Evolutionary conservation across 2,329 filamentous ascomycete species (phyloP).

Genomic region (Ophiostoma tasmaniense): DNA sequence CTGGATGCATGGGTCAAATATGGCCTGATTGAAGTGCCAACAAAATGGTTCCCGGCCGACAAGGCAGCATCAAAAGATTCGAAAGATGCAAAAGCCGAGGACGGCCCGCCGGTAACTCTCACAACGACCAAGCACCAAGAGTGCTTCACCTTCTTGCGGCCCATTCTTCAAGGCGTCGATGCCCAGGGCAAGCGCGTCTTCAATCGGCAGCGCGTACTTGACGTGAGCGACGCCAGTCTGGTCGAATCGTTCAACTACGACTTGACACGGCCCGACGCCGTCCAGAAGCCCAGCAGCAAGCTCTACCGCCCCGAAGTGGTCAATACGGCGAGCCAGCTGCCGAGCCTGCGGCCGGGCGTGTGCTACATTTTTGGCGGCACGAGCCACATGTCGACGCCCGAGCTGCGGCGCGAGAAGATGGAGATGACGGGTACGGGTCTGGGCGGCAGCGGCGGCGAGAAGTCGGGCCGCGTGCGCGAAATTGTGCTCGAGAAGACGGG

Average conservation of each 20-base stretch:
- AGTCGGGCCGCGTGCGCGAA: slow-evolving; percentile 58
- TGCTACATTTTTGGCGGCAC: slow-evolving; percentile 60
- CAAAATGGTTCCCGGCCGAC: slow-evolving; percentile 43
- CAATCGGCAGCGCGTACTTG: slow-evolving; percentile 35
- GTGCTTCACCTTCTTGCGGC: slow-evolving; percentile 67
- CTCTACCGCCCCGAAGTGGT: slow-evolving; percentile 62
- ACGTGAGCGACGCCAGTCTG: slow-evolving; percentile 35
- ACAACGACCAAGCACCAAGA: slow-evolving; percentile 83
- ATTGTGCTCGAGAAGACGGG: slow-evolving; percentile 57
- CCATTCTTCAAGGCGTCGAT: slow-evolving; percentile 42
- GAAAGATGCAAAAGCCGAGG: slow-evolving; percentile 23
- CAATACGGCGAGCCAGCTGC: slow-evolving; percentile 48
- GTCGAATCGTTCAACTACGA: neutral
- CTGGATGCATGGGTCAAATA: slow-evolving; percentile 63
- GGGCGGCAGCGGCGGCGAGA: slow-evolving; percentile 58
- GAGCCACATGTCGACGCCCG: slow-evolving; percentile 47
- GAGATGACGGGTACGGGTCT: slow-evolving; percentile 53
- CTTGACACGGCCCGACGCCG: neutral
- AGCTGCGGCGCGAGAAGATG: slow-evolving; percentile 50
- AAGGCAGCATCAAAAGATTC: slow-evolving; percentile 22
- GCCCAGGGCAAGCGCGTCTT: slow-evolving; percentile 31
- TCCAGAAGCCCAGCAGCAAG: slow-evolving; percentile 31
- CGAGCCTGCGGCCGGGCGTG: slow-evolving; percentile 52
- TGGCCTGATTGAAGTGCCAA: slow-evolving; percentile 69
- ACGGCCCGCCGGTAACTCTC: slow-evolving; percentile 48